phyloP scores from a whole-genome alignment of 169 alveolate genomes.

The Eimeria necatrix region DNA sequence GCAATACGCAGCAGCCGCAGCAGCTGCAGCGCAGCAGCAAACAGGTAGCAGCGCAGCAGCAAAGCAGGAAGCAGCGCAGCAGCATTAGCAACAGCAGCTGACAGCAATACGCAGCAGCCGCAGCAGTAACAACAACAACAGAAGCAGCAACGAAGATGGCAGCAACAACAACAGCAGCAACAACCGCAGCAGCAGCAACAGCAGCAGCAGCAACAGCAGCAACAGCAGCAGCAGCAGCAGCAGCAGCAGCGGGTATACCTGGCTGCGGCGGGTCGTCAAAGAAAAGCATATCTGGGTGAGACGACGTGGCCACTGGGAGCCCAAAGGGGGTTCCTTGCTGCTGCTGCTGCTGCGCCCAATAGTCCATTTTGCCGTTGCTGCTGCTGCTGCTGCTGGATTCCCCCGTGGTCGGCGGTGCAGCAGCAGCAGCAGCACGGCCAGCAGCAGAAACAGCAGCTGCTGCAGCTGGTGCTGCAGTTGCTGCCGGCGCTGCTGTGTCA shows the following conservation, averaged over 20 bases:
- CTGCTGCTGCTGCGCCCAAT: conserved; percentile 51
- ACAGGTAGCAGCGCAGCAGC: neutral
- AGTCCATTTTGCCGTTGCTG: conserved; percentile 7
- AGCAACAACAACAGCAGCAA: neutral
- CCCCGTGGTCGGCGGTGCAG: neutral
- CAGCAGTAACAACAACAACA: neutral
- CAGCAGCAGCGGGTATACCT: neutral
- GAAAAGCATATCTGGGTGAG: conserved; percentile 45
- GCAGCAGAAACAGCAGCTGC: neutral
- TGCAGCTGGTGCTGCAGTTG: neutral
- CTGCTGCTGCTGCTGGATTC: conserved; percentile 52
- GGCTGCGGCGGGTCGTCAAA: conserved; percentile 42
- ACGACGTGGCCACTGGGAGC: neutral
- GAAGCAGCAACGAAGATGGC: neutral
- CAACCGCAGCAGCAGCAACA: neutral
- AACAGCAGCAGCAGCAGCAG: neutral
- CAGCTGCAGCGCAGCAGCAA: neutral
- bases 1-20: neutral
- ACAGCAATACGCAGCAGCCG: neutral
- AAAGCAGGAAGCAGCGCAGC: neutral
- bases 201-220: neutral
- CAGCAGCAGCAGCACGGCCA: conserved; percentile 38
- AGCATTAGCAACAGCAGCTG: neutral
- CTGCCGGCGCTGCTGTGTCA: neutral
- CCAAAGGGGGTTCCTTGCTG: neutral